Conservation (phyloP, 2,329 filamentous ascomycete genomes). For the Talaromyces atroroseus region DNA sequence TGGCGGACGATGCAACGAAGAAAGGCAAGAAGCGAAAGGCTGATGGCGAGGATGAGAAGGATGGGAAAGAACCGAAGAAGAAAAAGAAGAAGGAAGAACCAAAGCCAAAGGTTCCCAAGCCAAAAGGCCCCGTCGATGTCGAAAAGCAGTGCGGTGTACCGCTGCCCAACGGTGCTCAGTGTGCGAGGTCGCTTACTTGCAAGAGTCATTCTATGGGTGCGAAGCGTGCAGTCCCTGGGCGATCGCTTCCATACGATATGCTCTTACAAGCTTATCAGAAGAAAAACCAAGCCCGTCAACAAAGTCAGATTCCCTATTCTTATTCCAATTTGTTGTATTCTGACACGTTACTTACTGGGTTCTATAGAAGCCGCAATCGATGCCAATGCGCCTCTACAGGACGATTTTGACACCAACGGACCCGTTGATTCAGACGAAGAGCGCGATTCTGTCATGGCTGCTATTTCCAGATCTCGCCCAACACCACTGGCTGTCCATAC, state of each 20-base stretch:
- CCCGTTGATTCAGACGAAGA: slow-evolving; percentile 95
- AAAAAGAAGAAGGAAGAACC: slow-evolving; percentile 96
- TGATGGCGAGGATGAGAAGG: slow-evolving; percentile 65
- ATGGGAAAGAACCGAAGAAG: slow-evolving; percentile 75
- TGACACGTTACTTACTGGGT: slow-evolving; percentile 13
- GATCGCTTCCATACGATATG: slow-evolving; percentile 89
- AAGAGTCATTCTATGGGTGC: slow-evolving; percentile 95
- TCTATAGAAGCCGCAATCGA: slow-evolving; percentile 80
- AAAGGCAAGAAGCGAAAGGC: slow-evolving; percentile 76
- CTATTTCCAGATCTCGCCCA: slow-evolving; percentile 68
- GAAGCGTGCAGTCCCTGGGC: slow-evolving; percentile 79
- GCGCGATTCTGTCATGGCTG: slow-evolving; percentile 79
- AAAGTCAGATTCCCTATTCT: slow-evolving; percentile 58
- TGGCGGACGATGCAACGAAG: slow-evolving; percentile 52
- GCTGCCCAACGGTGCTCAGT: slow-evolving; percentile 77
- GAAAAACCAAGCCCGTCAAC: slow-evolving; percentile 97
- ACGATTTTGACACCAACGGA: slow-evolving; percentile 73
- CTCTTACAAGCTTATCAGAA: slow-evolving; percentile 83
- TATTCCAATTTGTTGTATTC: slow-evolving; percentile 3
- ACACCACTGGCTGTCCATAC: slow-evolving; percentile 67
- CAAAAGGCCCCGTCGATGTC: slow-evolving; percentile 88
- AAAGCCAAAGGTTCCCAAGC: slow-evolving; percentile 75
- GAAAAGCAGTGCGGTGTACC: slow-evolving; percentile 89
- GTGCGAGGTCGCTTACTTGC: slow-evolving; percentile 82
- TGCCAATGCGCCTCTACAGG: slow-evolving; percentile 83